Base-by-base conservation (phyloP, 345 rosid genomes). In the Salix exigua region DNA sequence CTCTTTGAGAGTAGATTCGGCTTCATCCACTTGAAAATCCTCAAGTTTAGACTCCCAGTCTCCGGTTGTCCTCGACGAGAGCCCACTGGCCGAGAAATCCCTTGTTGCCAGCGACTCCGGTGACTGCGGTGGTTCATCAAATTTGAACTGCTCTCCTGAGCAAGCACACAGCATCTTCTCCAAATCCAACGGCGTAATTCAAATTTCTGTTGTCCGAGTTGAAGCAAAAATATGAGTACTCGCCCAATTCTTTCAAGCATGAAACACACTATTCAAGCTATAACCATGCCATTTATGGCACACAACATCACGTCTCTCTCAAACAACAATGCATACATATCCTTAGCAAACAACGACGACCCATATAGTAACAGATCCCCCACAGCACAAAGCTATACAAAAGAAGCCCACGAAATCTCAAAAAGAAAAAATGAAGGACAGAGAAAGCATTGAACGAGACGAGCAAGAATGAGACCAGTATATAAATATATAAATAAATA, bases 81-180 rank as follows among this genome's bases (percentile, higher is more conserved):
- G 86, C 38, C 94, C 93, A 77, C 96, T 88, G 4, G 90, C 94
- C 0, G 98, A 96, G 88, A 96, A 96, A 80, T 96, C 99, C 78
- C 99, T 83, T 0, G 97, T 96, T 50, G 99, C 98, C 74, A 96
- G 81, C 5, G 99, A 92, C 69, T 91, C 98, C 63, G 98, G 98
- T 17, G 99, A 93, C 67, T 87, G 90, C 7, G 97, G 94, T 73
- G 89, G 89, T 21, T 96, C 99, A 76, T 96, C 97, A 44, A 92
- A 84, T 76, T 90, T 89, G 87, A 96, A 94, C 66, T 89, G 98
- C 85, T 94, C 97, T 25, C 99, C 97, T 37, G 99, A 96, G 80
- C 98, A 96, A 83, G 98, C 92, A 78, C 98, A 94, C 94, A 96
- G 78, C 98, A 94, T 94, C 81, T 82, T 87, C 23, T 42, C 51